A percentile compares a stretch with the other conserved stretches of the same genome.
These are phyloP conservation scores for Tuber brumale DNA, from an alignment of 495 filamentous ascomycete species.

Conservation along the genomic window DNA sequence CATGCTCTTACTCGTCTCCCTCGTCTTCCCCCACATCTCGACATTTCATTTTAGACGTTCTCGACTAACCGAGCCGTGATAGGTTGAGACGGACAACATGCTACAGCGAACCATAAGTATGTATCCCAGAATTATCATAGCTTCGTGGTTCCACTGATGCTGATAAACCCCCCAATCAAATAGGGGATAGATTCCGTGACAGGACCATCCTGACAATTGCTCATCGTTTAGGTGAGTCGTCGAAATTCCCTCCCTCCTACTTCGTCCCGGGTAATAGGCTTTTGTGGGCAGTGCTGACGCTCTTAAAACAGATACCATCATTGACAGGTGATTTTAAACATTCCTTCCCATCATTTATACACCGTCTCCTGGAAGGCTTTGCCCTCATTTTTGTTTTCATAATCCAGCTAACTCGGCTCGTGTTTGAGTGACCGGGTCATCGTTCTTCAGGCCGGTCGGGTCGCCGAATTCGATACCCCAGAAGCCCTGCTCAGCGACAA, in stretches of 20 bases:
- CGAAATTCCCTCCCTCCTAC: slow-evolving; percentile 3
- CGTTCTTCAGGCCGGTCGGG: slow-evolving; percentile 41
- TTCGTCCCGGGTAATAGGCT: background rate
- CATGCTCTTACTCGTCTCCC: slow-evolving; percentile 49
- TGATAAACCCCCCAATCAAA: slow-evolving; percentile 26
- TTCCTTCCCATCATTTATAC: slow-evolving; percentile 3
- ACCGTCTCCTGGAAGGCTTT: background rate
- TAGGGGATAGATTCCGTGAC: slow-evolving; percentile 45
- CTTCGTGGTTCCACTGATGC: slow-evolving; percentile 30
- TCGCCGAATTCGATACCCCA: slow-evolving; percentile 57
- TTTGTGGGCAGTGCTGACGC: background rate
- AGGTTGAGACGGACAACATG: slow-evolving; percentile 41
- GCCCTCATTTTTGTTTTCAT: background rate
- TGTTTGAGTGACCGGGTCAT: slow-evolving; percentile 35
- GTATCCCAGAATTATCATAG: slow-evolving; percentile 14
- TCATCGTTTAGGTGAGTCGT: slow-evolving; percentile 71
- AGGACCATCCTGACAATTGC: slow-evolving; percentile 97
- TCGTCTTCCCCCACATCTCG: slow-evolving; percentile 26
- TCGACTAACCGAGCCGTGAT: slow-evolving; percentile 20
- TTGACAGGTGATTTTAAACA: slow-evolving; percentile 30
- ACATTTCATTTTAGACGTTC: slow-evolving; percentile 21
- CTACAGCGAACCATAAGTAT: slow-evolving; percentile 40
- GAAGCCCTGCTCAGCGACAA: slow-evolving; percentile 30
- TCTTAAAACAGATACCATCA: slow-evolving; percentile 34
- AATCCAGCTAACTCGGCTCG: slow-evolving; percentile 4